These are phyloP conservation scores for Trypanosoma rangeli DNA, from an alignment of 208 protist species.

Conservation along the genomic window DNA sequence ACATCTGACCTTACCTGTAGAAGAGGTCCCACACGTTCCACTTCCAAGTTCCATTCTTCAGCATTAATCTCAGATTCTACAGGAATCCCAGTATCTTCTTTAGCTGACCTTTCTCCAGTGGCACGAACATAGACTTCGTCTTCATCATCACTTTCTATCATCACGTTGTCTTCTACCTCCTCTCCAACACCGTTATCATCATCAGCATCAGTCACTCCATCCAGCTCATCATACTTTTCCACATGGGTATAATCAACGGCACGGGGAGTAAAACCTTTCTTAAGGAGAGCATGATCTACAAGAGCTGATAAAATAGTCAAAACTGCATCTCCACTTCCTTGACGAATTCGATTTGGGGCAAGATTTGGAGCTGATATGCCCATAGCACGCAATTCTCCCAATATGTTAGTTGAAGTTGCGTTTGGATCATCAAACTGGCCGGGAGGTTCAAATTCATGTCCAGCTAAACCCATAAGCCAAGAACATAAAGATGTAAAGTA, in stretches of 20 bases:
- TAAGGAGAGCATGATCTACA: constrained; percentile 69
- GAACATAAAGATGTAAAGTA: constrained; percentile 89
- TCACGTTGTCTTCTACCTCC: constrained; percentile 83
- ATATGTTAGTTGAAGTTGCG: constrained; percentile 79
- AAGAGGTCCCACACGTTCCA: constrained; percentile 84
- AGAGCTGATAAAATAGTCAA: constrained; percentile 68
- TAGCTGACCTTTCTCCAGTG: constrained; percentile 35
- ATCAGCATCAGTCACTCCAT: constrained; percentile 67
- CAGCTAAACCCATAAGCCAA: constrained; percentile 86
- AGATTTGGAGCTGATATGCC: constrained; percentile 70
- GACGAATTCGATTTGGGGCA: constrained; percentile 80
- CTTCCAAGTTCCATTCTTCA: constrained; percentile 89
- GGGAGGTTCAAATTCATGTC: constrained; percentile 64
- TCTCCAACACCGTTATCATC: constrained; percentile 54
- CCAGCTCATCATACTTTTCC: constrained; percentile 80
- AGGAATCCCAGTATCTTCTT: constrained; percentile 42
- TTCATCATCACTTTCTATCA: constrained; percentile 87
- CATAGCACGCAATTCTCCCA: constrained; percentile 77
- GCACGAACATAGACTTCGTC: constrained; percentile 79
- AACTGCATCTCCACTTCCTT: constrained; percentile 84
- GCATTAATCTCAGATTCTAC: constrained; percentile 66
- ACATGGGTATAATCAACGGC: constrained; percentile 76
- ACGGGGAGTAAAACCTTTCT: constrained; percentile 56
- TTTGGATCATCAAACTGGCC: constrained; percentile 92
- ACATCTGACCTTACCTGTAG: constrained; percentile 63